Evolutionary conservation across 2,329 filamentous ascomycete genomes (phyloP), one percentile per base, ranked within the genome.

Genomic region (Fonsecaea monophora): DNA sequence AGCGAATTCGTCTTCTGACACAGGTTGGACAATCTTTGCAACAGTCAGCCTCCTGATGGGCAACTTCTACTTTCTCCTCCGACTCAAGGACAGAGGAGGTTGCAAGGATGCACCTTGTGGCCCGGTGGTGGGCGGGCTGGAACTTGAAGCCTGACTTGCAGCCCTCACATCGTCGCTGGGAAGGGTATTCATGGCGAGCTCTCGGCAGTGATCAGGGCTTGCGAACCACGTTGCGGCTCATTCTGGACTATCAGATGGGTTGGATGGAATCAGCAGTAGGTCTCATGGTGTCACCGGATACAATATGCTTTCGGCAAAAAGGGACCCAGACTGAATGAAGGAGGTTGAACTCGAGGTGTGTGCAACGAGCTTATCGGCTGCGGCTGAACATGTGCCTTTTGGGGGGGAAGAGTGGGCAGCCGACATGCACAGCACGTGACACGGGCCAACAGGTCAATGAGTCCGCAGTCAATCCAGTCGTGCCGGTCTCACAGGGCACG

Each of bases 1-100:
- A 75, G 8, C 69, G 65, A 42, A 75, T 75, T 18, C 73, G 70
- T 34, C 74, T 71, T 35, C 61, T 63, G 54, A 70, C 69, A 55
- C 73, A 75, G 48, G 63, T 74, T 38, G 67, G 64, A 32, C 67
- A 68, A 35, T 68, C 63, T 68, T 60, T 18, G 55, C 32, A 32
- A 55, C 9, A 21, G 63, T 66, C 45, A 66, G 64, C 65, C 25
- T 61, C 21, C 42, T 50, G 35, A 57, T 50, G 25, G 45, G 45
- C 45, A 50, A 30, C 18, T 50, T 50, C 45, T 21, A 50, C 45
- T 4, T 50, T 50, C 21, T 50, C 45, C 45, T 50, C 45, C 21
- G 18, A 30, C 59, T 18, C 30, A 32, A 34, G 48, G 35, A 21
- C 57, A 54, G 59, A 63, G 50, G 53, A 53, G 53, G 13, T 54